Base-by-base conservation (phyloP, 2,329 filamentous ascomycete species). In the Epichloe brachyelytri region DNA sequence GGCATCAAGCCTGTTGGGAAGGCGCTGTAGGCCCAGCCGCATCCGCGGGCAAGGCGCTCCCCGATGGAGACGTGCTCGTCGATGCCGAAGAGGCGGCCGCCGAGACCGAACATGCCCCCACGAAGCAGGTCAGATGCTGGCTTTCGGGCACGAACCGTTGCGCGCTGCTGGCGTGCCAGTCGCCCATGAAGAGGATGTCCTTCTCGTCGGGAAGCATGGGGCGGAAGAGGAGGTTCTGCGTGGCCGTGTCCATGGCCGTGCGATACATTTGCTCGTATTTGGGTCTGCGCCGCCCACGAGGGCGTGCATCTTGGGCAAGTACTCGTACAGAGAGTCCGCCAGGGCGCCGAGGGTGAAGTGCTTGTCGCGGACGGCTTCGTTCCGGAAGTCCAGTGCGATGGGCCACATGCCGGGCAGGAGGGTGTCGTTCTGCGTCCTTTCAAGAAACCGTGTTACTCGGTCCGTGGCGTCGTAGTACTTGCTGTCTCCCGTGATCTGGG, bases 391-490 rank as follows among this genome's bases (percentile, higher is more conserved):
- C 39, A 93, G 67, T 38, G 71, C 71, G 7, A 79, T 73, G 1
- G 87, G 86, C 85, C 86, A 93, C 71, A 93, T 76, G 3, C 88
- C 87, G 0, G 86, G 86, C 5, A 91, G 65, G n/a, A 69, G 71
- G 0, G 86, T 89, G 4, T 72, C 65, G 59, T 82, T 80, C 66
- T 93, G 87, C 49, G 78, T 77, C 39, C 73, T 70, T 49, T 83
- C 75, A n/a, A 94, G 73, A 20, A 82, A 77, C 52, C 83, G 76
- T 8, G 84, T 86, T 46, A 94, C 79, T 10, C 85, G 77, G 52
- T 83, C 82, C 51, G 88, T 77, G 1, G 86, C 86, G 62, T 90
- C 86, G 62, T 84, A 89, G 66, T 85, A 91, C 62, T 84, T 88
- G 48, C 76, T 66, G 53, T 89, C 74, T 37, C 79, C 79, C 0